These are phyloP conservation scores for Xylaria sp. DNA, from an alignment of 2,329 filamentous ascomycete genomes.

Conservation along the genomic window DNA sequence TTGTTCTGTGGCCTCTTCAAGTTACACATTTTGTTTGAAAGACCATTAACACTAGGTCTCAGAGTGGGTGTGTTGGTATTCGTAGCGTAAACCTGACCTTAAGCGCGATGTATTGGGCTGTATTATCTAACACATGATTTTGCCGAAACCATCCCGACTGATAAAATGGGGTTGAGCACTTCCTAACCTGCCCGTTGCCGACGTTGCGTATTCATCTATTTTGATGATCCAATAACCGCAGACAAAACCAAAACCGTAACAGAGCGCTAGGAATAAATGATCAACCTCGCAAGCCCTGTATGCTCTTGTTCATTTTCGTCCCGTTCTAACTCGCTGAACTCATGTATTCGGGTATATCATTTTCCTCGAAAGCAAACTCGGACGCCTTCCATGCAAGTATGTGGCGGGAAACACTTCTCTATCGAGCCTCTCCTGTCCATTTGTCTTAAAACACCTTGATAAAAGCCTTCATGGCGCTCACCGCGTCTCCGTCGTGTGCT, in stretches of 20 bases:
- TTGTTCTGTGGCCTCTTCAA: not conserved
- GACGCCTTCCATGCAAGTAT: slow-evolving; percentile 31
- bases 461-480: slow-evolving; percentile 73
- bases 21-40: not conserved
- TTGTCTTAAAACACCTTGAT: slow-evolving; percentile 43
- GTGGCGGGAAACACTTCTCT: not conserved
- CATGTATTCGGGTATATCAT: not conserved
- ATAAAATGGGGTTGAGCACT: not conserved
- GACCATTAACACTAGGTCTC: not conserved
- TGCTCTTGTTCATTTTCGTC: not conserved
- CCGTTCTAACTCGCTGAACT: not conserved
- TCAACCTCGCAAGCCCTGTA: not conserved
- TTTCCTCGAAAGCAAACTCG: slow-evolving; percentile 22
- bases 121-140: not conserved
- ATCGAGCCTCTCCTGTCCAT: not conserved
- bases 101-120: not conserved
- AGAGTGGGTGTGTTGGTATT: not conserved
- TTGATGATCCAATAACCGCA: not conserved
- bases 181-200: not conserved
- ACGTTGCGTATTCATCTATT: not conserved
- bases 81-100: not conserved
- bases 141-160: too few species aligned
- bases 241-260: not conserved
- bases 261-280: not conserved
- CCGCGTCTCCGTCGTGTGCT: slow-evolving; percentile 74